A percentile compares a stretch with the other conserved stretches of the same genome.
Evolutionary conservation across 1,284 basidiomycete genomes (phyloP).

Genomic region (Porogramme epimiltina): DNA sequence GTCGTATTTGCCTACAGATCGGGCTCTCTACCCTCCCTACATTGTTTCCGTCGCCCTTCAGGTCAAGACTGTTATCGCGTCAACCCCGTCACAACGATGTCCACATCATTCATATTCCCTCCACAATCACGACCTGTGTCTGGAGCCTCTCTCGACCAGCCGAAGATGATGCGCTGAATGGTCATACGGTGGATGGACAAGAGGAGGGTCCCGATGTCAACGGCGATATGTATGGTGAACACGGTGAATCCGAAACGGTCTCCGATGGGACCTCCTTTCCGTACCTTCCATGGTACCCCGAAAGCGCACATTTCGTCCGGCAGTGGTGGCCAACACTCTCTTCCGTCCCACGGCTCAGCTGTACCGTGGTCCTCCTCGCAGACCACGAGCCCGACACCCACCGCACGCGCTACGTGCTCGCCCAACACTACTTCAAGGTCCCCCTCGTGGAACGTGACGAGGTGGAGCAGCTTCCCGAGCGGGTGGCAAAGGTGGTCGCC

Average conservation of each 20-base stretch:
- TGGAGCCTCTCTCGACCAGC: constrained; percentile 10
- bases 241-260: constrained; percentile 6
- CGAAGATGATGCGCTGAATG: too few relatives aligned
- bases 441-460: constrained; percentile 39
- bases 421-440: constrained; percentile 74
- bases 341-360: constrained; percentile 61
- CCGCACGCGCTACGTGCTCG: constrained; percentile 62
- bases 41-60: too few relatives aligned
- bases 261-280: constrained; percentile 26
- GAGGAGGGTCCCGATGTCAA: neutral
- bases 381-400: constrained; percentile 59
- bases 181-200: neutral
- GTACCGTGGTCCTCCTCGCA: constrained; percentile 69
- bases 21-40: too few relatives aligned
- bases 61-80: too few relatives aligned
- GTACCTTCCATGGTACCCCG: constrained; percentile 56
- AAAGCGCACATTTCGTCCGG: constrained; percentile 72
- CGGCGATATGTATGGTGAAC: too few relatives aligned
- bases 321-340: constrained; percentile 77
- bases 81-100: constrained; percentile 25
- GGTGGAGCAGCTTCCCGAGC: constrained; percentile 3
- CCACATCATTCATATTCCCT: constrained; percentile 36
- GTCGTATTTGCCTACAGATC: too few relatives aligned
- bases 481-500: constrained; percentile 11
- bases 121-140: constrained; percentile 20